These are phyloP conservation scores for Mortierella sp. DNA, from an alignment of 371 early-diverging fungal genomes.

Conservation along the genomic window DNA sequence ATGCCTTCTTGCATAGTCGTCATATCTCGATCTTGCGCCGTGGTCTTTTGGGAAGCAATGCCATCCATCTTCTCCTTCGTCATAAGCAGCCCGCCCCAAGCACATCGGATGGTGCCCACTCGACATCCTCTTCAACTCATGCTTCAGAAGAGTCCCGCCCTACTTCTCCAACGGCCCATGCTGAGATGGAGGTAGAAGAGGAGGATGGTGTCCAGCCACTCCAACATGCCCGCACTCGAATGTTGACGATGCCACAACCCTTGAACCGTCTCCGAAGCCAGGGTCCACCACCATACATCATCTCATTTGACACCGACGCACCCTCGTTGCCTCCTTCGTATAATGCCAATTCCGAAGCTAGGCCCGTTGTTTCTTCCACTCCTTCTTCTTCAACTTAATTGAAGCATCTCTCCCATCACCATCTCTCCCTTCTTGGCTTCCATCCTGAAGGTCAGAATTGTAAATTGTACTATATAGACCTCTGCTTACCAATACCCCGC, in stretches of 20 bases:
- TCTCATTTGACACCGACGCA: constrained; percentile 20
- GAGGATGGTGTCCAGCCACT: not conserved
- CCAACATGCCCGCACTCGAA: constrained; percentile 4
- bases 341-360: constrained; percentile 6
- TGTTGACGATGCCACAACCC: not conserved
- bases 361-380: not conserved
- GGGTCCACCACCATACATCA: constrained; percentile 50
- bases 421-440: not conserved
- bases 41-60: constrained; percentile 9
- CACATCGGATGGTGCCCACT: not conserved
- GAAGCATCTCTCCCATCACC: not conserved
- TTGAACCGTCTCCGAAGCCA: constrained; percentile 41
- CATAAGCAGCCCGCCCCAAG: not conserved
- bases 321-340: constrained; percentile 41
- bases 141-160: not conserved
- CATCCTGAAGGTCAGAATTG: not conserved
- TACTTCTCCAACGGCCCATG: not conserved
- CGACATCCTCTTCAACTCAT: not conserved
- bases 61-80: not conserved
- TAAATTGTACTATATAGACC: no score
- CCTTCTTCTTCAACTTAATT: not conserved
- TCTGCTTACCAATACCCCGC: not conserved
- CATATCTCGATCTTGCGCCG: constrained; percentile 9
- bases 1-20: constrained; percentile 5
- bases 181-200: not conserved